These are phyloP conservation scores for Dactylorhiza incarnata DNA, from an alignment of 106 monocot species.

Conservation along the genomic window DNA sequence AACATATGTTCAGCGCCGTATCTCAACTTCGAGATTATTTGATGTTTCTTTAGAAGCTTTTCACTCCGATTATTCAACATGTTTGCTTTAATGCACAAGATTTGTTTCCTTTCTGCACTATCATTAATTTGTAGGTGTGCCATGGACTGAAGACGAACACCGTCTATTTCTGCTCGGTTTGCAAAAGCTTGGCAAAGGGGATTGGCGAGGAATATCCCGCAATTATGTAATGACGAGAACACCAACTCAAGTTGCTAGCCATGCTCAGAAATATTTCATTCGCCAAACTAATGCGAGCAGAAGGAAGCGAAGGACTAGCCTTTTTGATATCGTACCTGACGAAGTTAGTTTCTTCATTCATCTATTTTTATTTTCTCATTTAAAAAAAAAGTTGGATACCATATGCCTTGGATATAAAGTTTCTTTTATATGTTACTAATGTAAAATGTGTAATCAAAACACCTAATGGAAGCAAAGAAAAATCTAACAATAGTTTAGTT, in stretches of 20 bases:
- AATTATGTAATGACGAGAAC: slow-evolving; percentile 43
- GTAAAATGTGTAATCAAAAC: too few relatives aligned
- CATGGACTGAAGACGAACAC: slow-evolving; percentile 58
- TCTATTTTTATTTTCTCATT: neutral
- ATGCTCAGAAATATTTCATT: slow-evolving; percentile 51
- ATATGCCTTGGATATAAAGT: too few relatives aligned
- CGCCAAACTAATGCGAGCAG: slow-evolving; percentile 35
- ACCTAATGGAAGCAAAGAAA: too few relatives aligned
- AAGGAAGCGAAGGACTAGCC: slow-evolving; percentile 39
- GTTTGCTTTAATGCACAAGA: neutral
- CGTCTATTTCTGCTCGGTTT: slow-evolving; percentile 42
- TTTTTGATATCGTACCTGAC: slow-evolving; percentile 42
- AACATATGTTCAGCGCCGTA: neutral
- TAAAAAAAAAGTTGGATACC: neutral
- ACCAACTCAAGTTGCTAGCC: slow-evolving; percentile 50
- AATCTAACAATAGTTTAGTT: too few relatives aligned
- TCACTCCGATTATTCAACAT: neutral
- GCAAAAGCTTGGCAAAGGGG: slow-evolving; percentile 49
- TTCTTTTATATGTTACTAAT: too few relatives aligned
- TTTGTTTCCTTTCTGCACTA: neutral
- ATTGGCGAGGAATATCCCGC: slow-evolving; percentile 54
- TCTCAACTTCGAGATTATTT: neutral
- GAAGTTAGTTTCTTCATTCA: slow-evolving; percentile 19
- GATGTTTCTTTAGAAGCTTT: neutral
- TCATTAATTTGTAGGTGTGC: slow-evolving; percentile 22